phyloP scores from a whole-genome alignment of 371 early-diverging fungal species.

The Choanephora cucurbitarum region DNA sequence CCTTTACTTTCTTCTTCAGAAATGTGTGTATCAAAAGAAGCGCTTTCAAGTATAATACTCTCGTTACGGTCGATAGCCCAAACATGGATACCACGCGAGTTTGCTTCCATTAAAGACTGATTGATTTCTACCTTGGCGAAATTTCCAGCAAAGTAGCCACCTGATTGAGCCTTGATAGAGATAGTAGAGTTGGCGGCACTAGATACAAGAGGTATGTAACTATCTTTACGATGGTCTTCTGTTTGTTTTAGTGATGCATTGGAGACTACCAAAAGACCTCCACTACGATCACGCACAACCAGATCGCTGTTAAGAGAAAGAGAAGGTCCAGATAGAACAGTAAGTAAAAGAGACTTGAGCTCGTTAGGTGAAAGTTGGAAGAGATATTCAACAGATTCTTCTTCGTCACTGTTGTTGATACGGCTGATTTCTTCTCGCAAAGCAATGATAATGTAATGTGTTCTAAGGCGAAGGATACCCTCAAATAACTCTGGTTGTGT shows the following conservation, averaged over 20 bases:
- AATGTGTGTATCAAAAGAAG: constrained; percentile 76
- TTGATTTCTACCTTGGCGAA: constrained; percentile 74
- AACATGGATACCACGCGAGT: constrained; percentile 75
- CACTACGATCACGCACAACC: constrained; percentile 46
- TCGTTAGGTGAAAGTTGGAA: constrained; percentile 83
- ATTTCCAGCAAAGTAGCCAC: constrained; percentile 72
- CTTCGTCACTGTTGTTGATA: constrained; percentile 69
- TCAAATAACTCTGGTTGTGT: constrained; percentile 71
- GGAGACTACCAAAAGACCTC: constrained; percentile 36
- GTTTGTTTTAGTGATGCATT: background rate
- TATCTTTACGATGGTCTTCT: background rate
- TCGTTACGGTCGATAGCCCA: constrained; percentile 68
- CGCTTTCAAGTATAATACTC: constrained; percentile 63
- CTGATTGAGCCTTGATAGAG: constrained; percentile 64
- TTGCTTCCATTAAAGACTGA: constrained; percentile 51
- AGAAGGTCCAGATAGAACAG: constrained; percentile 70
- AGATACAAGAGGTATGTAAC: constrained; percentile 18
- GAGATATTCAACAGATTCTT: constrained; percentile 75
- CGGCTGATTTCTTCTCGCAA: constrained; percentile 84
- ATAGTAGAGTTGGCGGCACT: constrained; percentile 12
- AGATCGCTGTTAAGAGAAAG: constrained; percentile 38
- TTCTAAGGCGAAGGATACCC: constrained; percentile 81
- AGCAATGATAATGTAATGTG: constrained; percentile 80
- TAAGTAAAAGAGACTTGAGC: constrained; percentile 68
- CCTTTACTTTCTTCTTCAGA: constrained; percentile 67